phyloP scores from a whole-genome alignment of 2,329 filamentous ascomycete genomes.

The Niveomyces coronatus region DNA sequence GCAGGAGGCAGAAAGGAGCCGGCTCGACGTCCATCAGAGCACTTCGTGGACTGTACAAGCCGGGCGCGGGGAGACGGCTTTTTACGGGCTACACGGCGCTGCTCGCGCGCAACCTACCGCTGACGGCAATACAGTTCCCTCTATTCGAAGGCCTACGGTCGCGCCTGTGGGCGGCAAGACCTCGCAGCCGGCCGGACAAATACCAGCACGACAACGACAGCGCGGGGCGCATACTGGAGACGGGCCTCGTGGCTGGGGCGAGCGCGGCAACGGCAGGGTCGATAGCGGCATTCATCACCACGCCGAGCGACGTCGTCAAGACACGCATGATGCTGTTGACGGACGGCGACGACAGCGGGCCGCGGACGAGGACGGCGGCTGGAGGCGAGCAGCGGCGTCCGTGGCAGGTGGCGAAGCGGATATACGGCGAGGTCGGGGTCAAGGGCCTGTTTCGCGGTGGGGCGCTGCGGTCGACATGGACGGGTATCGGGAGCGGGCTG shows the following conservation, averaged over 20 bases:
- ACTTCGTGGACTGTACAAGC: constrained; percentile 38
- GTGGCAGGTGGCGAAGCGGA: constrained; percentile 51
- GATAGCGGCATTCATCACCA: constrained; percentile 70
- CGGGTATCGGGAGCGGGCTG: constrained; percentile 68
- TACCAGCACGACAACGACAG: too few species aligned
- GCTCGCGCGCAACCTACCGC: constrained; percentile 73
- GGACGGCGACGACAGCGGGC: constrained; percentile 21
- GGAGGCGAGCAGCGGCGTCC: constrained; percentile 31
- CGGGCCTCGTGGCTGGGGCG: constrained; percentile 58
- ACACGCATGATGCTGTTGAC: constrained; percentile 77
- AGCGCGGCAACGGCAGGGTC: constrained; percentile 67
- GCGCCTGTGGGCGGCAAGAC: constrained; percentile 33
- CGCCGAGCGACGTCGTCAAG: constrained; percentile 82
- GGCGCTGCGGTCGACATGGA: constrained; percentile 65
- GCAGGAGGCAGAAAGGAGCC: constrained; percentile 10
- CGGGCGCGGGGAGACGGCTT: constrained; percentile 47
- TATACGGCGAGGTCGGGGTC: constrained; percentile 57
- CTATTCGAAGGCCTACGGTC: constrained; percentile 65
- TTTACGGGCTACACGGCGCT: constrained; percentile 70
- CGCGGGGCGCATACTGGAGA: constrained; percentile 53
- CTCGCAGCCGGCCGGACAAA: constrained; percentile 16
- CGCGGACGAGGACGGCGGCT: constrained; percentile 9
- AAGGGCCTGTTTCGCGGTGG: constrained; percentile 71
- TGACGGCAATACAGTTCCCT: constrained; percentile 82
- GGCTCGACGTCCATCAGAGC: constrained; percentile 37